Evolutionary conservation across 2,329 filamentous ascomycete species (phyloP), one percentile per base, ranked within the genome.

Genomic region (Thelonectria rubi): DNA sequence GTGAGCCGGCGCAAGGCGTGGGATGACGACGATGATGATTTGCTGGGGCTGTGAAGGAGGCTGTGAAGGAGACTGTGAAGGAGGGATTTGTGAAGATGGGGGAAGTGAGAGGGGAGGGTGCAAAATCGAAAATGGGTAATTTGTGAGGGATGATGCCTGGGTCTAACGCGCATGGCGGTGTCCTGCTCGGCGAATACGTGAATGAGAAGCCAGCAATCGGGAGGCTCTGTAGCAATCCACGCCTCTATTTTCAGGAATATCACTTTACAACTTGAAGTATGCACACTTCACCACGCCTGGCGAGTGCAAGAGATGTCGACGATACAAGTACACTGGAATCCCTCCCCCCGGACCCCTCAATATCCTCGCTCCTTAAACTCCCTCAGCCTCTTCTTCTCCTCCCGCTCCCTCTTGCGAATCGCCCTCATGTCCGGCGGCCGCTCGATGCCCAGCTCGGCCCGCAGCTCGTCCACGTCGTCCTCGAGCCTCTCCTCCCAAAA

Each of bases 401-500:
- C 87, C 68, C 87, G 85, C 67, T 92, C 87, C 74, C 82, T 82
- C 78, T 85, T 90, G 68, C 95, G 84, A 50, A 94, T 92, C 24
- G 86, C 85, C 70, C 94, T 85, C 78, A 98, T 79, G 77, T 98
- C 93, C 8, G 94, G 92, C 37, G 95, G 95, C 74, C 87, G 88
- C 81, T 98, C 93, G 56, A 99, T 93, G 2, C 92, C 89, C 70
- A 99, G 75, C 74, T 93, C 85, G 5, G 73, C 76, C 66, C 95
- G 85, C 75, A 99, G 74, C 66, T 89, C 91, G 53, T 87, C 84
- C 24, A 97, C 92, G 76, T 97, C 90, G 59, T 88, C 91, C 79
- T 94, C 90, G 68, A 99, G 78, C 79, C 94, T 86, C 81, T 98
- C 93, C 79, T 99, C 95, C 95, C 95, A 99, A 75, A 97, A 99